A percentile compares a stretch with the other conserved stretches of the same genome.
Evolutionary conservation across 2,329 filamentous ascomycete genomes (phyloP).

Genomic region (Fusarium brevicatenulatum): DNA sequence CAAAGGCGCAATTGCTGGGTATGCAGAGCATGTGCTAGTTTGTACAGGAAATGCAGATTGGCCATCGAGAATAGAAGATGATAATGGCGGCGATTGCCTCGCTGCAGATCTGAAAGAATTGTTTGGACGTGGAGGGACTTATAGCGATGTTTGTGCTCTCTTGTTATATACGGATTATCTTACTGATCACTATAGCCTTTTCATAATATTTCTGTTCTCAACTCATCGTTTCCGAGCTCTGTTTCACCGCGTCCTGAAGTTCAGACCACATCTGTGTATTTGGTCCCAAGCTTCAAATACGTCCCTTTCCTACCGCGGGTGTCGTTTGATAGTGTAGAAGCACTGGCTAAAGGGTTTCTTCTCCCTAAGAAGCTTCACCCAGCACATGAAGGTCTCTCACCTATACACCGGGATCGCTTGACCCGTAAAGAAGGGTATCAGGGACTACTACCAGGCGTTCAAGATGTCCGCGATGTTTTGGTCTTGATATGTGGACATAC

Average conservation of each 20-base stretch:
- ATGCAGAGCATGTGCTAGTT: constrained; percentile 84
- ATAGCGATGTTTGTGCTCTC: constrained; percentile 67
- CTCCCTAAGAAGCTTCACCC: constrained; percentile 71
- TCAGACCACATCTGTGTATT: constrained; percentile 72
- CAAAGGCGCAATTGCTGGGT: constrained; percentile 80
- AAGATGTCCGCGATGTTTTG: constrained; percentile 73
- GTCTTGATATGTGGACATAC: constrained; percentile 91
- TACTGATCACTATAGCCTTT: constrained; percentile 76
- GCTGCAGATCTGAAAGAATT: constrained; percentile 78
- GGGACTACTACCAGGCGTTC: constrained; percentile 64
- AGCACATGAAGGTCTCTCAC: constrained; percentile 68
- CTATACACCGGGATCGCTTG: constrained; percentile 64
- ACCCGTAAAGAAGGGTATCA: constrained; percentile 63
- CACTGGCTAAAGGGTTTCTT: constrained; percentile 72
- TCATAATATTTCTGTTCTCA: constrained; percentile 81
- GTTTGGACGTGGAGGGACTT: constrained; percentile 72
- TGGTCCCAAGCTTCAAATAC: constrained; percentile 87
- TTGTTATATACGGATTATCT: neutral
- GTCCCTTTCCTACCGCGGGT: constrained; percentile 75
- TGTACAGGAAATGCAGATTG: constrained; percentile 85
- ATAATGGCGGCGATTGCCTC: constrained; percentile 73
- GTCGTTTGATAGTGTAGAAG: constrained; percentile 64
- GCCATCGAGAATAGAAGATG: constrained; percentile 85
- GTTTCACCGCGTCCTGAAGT: constrained; percentile 55
- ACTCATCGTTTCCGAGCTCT: constrained; percentile 76